Percentiles rank a stretch among this genome's conserved stretches.
phyloP scores from a whole-genome alignment of 495 filamentous ascomycete genomes.

The Penicillium arizonense region DNA sequence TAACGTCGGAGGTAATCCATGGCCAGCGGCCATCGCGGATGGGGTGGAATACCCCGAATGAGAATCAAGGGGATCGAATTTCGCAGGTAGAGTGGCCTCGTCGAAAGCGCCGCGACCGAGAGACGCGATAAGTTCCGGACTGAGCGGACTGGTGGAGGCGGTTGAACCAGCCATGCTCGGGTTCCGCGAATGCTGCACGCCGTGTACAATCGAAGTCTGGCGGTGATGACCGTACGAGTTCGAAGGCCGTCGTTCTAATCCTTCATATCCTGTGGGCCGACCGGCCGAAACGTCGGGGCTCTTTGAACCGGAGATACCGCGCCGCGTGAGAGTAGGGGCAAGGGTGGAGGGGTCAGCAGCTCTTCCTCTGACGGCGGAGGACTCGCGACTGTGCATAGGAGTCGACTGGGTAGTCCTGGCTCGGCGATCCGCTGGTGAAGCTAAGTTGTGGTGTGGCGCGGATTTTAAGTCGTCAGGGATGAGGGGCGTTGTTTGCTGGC shows the following conservation, averaged over 20 bases:
- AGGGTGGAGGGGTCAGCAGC: slow-evolving; percentile 38
- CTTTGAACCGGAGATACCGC: slow-evolving; percentile 55
- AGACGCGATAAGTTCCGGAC: slow-evolving; percentile 79
- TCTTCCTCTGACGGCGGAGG: slow-evolving; percentile 45
- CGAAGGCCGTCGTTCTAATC: slow-evolving; percentile 68
- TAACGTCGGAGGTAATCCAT: slow-evolving; percentile 28
- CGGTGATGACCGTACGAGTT: slow-evolving; percentile 83
- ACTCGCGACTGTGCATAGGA: slow-evolving; percentile 49
- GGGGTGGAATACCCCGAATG: slow-evolving; percentile 24
- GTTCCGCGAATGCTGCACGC: slow-evolving; percentile 90
- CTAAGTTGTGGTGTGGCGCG: slow-evolving; percentile 41
- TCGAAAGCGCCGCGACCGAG: slow-evolving; percentile 43
- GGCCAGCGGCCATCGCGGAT: slow-evolving; percentile 18
- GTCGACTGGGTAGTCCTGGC: slow-evolving; percentile 48
- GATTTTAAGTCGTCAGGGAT: slow-evolving; percentile 41
- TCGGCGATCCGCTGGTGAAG: slow-evolving; percentile 41
- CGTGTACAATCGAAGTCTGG: slow-evolving; percentile 93
- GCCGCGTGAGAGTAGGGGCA: slow-evolving; percentile 41
- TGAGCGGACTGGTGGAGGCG: slow-evolving; percentile 73
- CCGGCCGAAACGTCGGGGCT: slow-evolving; percentile 45
- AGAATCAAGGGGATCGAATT: slow-evolving; percentile 35
- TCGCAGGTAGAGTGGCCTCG: slow-evolving; percentile 19
- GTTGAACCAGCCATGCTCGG: slow-evolving; percentile 64
- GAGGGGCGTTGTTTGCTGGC: slow-evolving; percentile 46
- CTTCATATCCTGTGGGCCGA: slow-evolving; percentile 48